A percentile compares a stretch with the other conserved stretches of the same genome.
These are phyloP conservation scores for Aspergillus niger DNA, from an alignment of 2,329 filamentous ascomycete genomes.

Conservation along the genomic window DNA sequence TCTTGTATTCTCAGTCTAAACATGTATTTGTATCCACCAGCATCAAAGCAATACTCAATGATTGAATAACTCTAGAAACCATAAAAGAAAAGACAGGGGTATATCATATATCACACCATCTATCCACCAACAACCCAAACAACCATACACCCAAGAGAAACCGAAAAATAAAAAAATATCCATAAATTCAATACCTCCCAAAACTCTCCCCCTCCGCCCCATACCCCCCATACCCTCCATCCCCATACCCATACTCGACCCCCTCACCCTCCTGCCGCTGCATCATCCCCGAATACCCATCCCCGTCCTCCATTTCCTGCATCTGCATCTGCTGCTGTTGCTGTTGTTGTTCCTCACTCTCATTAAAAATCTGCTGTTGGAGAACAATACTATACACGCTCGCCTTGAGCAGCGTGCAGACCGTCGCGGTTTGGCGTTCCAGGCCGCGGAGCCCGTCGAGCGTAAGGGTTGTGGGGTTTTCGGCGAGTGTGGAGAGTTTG, in stretches of 20 bases:
- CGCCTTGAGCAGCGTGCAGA: constrained; percentile 94
- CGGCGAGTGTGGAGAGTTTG: constrained; percentile 57
- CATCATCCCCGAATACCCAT: constrained; percentile 23
- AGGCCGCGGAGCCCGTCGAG: constrained; percentile 78
- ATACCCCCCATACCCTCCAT: constrained; percentile 10
- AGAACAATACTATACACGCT: constrained; percentile 98
- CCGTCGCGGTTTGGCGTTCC: constrained; percentile 90
- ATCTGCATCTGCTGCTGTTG: constrained; percentile 26
- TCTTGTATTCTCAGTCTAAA: constrained; percentile 33
- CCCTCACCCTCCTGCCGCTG: constrained; percentile 12
- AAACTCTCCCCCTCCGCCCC: constrained; percentile 18
- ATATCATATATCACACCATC: constrained; percentile 15
- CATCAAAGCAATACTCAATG: constrained; percentile 13
- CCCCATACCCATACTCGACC: constrained; percentile 28
- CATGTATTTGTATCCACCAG: constrained; percentile 11
- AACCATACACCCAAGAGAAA: background rate
- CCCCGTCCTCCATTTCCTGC: constrained; percentile 22
- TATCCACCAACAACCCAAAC: background rate
- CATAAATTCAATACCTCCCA: constrained; percentile 13
- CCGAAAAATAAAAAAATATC: background rate
- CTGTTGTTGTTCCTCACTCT: constrained; percentile 39
- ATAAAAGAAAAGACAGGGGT: constrained; percentile 20
- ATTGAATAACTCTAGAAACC: constrained; percentile 9
- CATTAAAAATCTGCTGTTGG: constrained; percentile 91
- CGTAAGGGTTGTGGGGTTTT: constrained; percentile 72